Evolutionary conservation across 192 early-diverging fungal genomes (phyloP).

Genomic region (Thamnidium elegans): DNA sequence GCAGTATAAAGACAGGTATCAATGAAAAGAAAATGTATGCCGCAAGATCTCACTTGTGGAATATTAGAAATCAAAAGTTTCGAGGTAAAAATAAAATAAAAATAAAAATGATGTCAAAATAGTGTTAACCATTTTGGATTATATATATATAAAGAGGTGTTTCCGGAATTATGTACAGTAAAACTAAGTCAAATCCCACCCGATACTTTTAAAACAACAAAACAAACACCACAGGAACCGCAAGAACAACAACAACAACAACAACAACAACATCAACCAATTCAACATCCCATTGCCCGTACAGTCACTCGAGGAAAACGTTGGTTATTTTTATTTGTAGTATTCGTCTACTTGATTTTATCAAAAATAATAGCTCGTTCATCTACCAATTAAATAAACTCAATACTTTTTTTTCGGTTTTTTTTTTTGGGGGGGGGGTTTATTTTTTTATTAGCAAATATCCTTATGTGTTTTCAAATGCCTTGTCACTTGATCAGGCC

Average conservation of each 20-base stretch:
- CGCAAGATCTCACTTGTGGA: slow-evolving; percentile 74
- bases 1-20: slow-evolving; percentile 79
- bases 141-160: slow-evolving; percentile 68
- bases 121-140: too few relatives aligned
- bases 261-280: slow-evolving; percentile 11
- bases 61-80: slow-evolving; percentile 73
- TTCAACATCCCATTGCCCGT: slow-evolving; percentile 30
- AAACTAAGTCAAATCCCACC: slow-evolving; percentile 27
- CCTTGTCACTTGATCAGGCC: slow-evolving; percentile 48
- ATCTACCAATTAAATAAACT: too few relatives aligned
- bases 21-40: slow-evolving; percentile 80
- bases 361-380: slow-evolving; percentile 44
- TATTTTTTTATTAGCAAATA: too few relatives aligned
- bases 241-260: slow-evolving; percentile 28
- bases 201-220: neutral
- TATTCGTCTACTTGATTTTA: slow-evolving; percentile 55
- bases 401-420: too few relatives aligned
- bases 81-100: slow-evolving; percentile 47
- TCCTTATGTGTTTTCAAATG: slow-evolving; percentile 23
- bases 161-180: slow-evolving; percentile 77
- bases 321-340: slow-evolving; percentile 54
- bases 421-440: too few relatives aligned
- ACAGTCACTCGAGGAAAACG: slow-evolving; percentile 52
- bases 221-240: slow-evolving; percentile 22
- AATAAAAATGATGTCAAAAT: neutral